phyloP scores from a whole-genome alignment of 2,329 filamentous ascomycete genomes.

The Allantophomopsis cytisporea region DNA sequence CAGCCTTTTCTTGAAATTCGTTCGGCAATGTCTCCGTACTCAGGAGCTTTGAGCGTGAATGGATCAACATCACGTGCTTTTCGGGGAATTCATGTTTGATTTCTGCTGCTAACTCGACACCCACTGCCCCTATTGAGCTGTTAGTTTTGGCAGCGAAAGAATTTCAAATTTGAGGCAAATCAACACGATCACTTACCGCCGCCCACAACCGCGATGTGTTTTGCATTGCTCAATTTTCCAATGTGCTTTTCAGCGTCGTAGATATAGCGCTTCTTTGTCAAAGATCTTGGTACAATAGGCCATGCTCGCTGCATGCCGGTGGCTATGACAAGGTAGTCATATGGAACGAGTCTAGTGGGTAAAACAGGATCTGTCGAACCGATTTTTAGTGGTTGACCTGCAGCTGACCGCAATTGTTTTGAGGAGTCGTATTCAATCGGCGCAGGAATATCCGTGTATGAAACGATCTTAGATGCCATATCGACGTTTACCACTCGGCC shows the following conservation, averaged over 20 bases:
- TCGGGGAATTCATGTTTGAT: constrained; percentile 54
- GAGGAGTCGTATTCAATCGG: too few species aligned
- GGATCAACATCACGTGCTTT: constrained; percentile 57
- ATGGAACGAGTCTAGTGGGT: constrained; percentile 18
- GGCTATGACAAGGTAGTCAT: constrained; percentile 66
- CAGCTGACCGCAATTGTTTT: too few species aligned
- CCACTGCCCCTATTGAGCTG: constrained; percentile 47
- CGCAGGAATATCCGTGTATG: too few species aligned
- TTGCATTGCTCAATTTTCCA: constrained; percentile 33
- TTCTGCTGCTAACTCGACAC: constrained; percentile 72
- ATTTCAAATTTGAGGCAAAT: too few species aligned
- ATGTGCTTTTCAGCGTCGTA: constrained; percentile 48
- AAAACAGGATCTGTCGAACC: too few species aligned
- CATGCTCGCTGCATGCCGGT: constrained; percentile 57
- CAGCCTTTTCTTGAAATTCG: constrained; percentile 49
- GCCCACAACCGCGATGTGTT: constrained; percentile 57
- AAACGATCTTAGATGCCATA: too few species aligned
- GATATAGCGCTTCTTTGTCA: constrained; percentile 48
- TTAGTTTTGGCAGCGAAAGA: too few species aligned
- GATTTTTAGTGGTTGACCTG: too few species aligned
- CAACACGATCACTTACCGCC: constrained; percentile 30
- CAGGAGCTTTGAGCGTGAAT: constrained; percentile 56
- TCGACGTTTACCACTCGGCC: too few species aligned
- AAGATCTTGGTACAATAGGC: constrained; percentile 58
- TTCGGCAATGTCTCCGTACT: constrained; percentile 61